phyloP scores from a whole-genome alignment of 768 basidiomycete genomes.

The Galerina marginata region DNA sequence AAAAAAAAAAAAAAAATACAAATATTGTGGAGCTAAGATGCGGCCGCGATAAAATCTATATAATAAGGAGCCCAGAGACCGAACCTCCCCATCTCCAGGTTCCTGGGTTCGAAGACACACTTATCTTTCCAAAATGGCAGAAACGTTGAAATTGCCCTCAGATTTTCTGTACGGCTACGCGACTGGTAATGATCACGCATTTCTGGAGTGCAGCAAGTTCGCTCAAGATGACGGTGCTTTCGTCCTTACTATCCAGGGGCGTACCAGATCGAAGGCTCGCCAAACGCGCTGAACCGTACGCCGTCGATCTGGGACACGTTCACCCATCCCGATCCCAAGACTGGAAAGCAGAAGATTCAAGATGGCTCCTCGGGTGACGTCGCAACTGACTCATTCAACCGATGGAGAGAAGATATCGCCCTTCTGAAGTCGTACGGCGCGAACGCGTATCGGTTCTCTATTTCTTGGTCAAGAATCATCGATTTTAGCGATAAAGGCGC shows the following conservation, averaged over 20 bases:
- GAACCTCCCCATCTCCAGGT: too few relatives aligned
- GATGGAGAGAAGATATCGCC: conserved; percentile 69
- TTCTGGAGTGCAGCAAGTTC: too few relatives aligned
- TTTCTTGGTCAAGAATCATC: conserved; percentile 77
- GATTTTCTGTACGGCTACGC: conserved; percentile 13
- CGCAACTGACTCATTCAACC: conserved; percentile 71
- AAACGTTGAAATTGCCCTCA: conserved; percentile 6
- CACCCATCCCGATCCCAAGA: conserved; percentile 43
- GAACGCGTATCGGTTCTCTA: conserved; percentile 75
- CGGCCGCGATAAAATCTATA: too few relatives aligned
- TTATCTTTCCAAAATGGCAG: not conserved
- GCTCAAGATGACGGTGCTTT: not conserved
- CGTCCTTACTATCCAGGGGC: conserved; percentile 44
- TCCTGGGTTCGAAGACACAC: too few relatives aligned
- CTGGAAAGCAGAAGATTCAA: conserved; percentile 54
- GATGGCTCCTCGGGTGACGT: conserved; percentile 69
- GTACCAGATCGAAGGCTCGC: conserved; percentile 79
- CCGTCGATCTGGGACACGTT: conserved; percentile 80
- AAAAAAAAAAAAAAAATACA: too few relatives aligned
- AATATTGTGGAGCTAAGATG: too few relatives aligned
- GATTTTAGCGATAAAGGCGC: conserved; percentile 39
- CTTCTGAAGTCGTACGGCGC: conserved; percentile 68
- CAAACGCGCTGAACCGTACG: conserved; percentile 56
- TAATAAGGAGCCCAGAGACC: too few relatives aligned
- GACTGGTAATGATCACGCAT: not conserved